A percentile compares a stretch with the other conserved stretches of the same genome.
Evolutionary conservation across 176 grass and related monocot genomes (phyloP).

Genomic region (Carex littledalei): DNA sequence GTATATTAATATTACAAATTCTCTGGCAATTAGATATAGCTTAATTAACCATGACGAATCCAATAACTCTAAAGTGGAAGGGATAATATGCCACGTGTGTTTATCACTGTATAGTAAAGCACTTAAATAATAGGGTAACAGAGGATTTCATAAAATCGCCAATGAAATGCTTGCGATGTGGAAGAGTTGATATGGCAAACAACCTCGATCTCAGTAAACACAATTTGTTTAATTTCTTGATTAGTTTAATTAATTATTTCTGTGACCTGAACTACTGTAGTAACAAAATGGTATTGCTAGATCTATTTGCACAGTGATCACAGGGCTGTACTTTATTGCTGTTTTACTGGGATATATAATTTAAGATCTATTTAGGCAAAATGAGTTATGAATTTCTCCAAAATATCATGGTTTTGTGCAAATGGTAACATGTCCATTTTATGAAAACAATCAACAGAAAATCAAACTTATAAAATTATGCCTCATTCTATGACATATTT

Average conservation of each 20-base stretch:
- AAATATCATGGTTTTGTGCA: too few species aligned
- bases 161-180: neutral
- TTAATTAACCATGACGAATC: neutral
- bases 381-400: too few species aligned
- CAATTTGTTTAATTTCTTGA: neutral
- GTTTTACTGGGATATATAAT: too few species aligned
- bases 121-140: neutral
- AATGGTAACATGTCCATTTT: too few species aligned
- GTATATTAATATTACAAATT: too few species aligned
- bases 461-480: too few species aligned
- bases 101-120: neutral
- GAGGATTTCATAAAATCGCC: neutral
- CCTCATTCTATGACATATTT: too few species aligned
- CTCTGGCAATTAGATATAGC: neutral
- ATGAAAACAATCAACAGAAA: too few species aligned
- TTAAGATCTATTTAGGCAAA: too few species aligned
- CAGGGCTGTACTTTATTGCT: too few species aligned
- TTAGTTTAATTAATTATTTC: too few species aligned
- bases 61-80: neutral
- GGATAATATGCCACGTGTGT: neutral
- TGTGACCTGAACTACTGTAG: neutral
- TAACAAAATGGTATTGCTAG: neutral
- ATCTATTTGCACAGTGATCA: neutral
- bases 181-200: neutral
- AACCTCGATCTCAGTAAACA: neutral